Conservation (phyloP, 176 grass and related monocot species). For the Oryza nivara region DNA sequence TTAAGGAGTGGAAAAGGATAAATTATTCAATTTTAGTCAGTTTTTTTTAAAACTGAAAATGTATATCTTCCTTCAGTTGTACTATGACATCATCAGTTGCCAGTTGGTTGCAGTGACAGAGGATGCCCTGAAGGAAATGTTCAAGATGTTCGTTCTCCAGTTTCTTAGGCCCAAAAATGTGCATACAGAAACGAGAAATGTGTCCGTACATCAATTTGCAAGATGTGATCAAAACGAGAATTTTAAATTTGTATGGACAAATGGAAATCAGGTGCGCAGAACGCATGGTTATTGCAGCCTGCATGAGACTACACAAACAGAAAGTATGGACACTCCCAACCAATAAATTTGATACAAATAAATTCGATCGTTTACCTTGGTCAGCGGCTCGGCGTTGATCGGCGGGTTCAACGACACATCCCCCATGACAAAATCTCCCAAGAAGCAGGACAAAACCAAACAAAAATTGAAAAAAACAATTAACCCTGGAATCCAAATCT, state of each 20-base stretch:
- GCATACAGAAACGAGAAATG: too few relatives aligned
- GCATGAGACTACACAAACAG: too few relatives aligned
- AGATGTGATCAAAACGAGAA: too few relatives aligned
- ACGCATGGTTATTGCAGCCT: too few relatives aligned
- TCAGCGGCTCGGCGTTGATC: conserved; percentile 27
- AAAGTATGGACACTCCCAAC: background rate
- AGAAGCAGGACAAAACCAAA: conserved; percentile 4
- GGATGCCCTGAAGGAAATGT: too few relatives aligned
- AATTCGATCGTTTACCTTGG: conserved; percentile 28
- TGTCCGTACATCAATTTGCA: too few relatives aligned
- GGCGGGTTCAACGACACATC: conserved; percentile 41
- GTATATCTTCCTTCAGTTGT: background rate
- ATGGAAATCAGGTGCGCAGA: too few relatives aligned
- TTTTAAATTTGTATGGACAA: too few relatives aligned
- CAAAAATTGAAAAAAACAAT: background rate
- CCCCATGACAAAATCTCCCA: conserved; percentile 39
- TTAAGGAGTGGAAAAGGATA: too few relatives aligned
- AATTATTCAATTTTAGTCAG: background rate
- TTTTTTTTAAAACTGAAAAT: background rate
- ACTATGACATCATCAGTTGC: background rate
- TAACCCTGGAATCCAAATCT: background rate
- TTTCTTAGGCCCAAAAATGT: too few relatives aligned
- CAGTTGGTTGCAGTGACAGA: too few relatives aligned
- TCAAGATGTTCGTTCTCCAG: too few relatives aligned
- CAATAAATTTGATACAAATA: background rate